These are phyloP conservation scores for Neopestalotiopsis clavispora DNA, from an alignment of 2,329 filamentous ascomycete species.

Conservation along the genomic window DNA sequence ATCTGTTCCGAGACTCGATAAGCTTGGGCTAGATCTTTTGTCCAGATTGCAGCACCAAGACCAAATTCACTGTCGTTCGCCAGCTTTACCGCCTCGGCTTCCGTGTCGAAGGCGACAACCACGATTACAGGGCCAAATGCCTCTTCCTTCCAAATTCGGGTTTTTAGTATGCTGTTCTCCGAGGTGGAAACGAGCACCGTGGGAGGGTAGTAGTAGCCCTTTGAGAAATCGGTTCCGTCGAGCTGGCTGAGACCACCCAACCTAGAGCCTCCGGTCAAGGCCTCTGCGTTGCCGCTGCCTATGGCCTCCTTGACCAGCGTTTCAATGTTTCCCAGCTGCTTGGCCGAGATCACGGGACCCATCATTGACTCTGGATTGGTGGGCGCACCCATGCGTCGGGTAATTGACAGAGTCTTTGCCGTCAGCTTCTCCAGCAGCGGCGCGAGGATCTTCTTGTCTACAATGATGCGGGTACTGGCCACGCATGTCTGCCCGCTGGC, in stretches of 20 bases:
- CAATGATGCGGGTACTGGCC: slow-evolving; percentile 76
- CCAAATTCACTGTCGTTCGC: slow-evolving; percentile 79
- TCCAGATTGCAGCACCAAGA: slow-evolving; percentile 79
- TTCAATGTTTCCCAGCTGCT: slow-evolving; percentile 70
- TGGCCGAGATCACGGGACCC: slow-evolving; percentile 66
- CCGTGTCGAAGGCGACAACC: slow-evolving; percentile 75
- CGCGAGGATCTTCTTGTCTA: slow-evolving; percentile 70
- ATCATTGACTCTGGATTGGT: slow-evolving; percentile 63
- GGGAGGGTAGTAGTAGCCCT: slow-evolving; percentile 78
- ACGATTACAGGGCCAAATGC: slow-evolving; percentile 83
- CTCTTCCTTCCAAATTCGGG: slow-evolving; percentile 79
- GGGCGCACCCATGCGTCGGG: slow-evolving; percentile 60
- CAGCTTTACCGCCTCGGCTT: slow-evolving; percentile 71
- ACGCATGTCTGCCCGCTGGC: slow-evolving; percentile 65
- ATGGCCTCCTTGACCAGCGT: slow-evolving; percentile 69
- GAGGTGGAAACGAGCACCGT: slow-evolving; percentile 67
- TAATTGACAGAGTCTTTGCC: slow-evolving; percentile 63
- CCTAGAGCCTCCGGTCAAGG: slow-evolving; percentile 50
- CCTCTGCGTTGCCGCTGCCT: slow-evolving; percentile 45
- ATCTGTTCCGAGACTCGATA: slow-evolving; percentile 74
- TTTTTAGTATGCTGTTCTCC: slow-evolving; percentile 66
- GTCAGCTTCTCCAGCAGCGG: slow-evolving; percentile 68
- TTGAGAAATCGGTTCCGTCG: slow-evolving; percentile 55
- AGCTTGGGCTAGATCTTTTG: slow-evolving; percentile 73
- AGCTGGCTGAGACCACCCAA: slow-evolving; percentile 52